Evolutionary conservation across 2,329 filamentous ascomycete genomes (phyloP).

Genomic region (Fusarium chuoi): DNA sequence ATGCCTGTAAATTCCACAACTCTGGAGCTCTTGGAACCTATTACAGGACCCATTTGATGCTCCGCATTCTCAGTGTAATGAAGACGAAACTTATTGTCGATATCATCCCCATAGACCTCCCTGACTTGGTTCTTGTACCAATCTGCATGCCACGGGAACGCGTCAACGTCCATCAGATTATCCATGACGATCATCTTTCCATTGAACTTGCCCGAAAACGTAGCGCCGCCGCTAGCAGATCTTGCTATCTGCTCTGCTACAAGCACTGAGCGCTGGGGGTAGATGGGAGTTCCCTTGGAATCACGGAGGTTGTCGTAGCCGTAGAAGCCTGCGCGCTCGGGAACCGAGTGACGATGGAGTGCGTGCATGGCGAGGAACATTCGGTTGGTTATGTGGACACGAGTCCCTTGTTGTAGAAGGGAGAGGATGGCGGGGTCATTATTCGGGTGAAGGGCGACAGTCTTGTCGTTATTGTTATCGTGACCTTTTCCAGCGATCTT

Average conservation of each 20-base stretch:
- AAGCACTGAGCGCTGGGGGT: rapidly evolving
- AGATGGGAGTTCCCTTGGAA: rapidly evolving
- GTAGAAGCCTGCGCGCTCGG: rapidly evolving
- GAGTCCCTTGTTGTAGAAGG: rapidly evolving
- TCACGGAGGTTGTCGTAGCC: neutral
- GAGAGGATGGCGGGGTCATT: rapidly evolving
- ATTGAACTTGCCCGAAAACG: neutral
- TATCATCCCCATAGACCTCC: rapidly evolving
- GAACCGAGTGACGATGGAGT: rapidly evolving
- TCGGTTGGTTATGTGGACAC: neutral
- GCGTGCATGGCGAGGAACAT: neutral
- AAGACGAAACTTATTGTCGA: neutral
- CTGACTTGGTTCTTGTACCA: rapidly evolving
- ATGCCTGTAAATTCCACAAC: rapidly evolving
- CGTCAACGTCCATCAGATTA: neutral
- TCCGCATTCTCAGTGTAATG: neutral
- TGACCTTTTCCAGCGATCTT: rapidly evolving
- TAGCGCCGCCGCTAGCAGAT: neutral
- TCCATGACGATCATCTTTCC: neutral
- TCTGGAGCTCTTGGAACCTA: rapidly evolving
- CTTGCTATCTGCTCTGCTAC: neutral
- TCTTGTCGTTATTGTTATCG: rapidly evolving
- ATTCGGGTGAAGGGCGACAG: rapidly evolving
- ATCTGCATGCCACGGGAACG: neutral
- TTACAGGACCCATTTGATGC: neutral